phyloP scores from a whole-genome alignment of 2,329 filamentous ascomycete species.

The Huntiella decipiens region DNA sequence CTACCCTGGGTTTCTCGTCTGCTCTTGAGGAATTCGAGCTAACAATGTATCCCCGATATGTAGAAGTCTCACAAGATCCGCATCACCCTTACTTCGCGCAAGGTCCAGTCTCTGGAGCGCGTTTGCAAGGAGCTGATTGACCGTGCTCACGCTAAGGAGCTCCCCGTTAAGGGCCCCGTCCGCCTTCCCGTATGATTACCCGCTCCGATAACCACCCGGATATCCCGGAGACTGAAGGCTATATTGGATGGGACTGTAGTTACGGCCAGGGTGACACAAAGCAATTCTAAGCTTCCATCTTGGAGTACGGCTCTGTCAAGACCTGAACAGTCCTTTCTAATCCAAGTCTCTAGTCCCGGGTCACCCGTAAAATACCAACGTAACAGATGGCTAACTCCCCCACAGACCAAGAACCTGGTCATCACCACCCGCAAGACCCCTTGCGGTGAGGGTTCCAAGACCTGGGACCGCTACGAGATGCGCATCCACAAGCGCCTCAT shows the following conservation, averaged over 20 bases:
- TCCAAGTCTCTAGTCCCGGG: neutral
- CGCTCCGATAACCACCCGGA: neutral
- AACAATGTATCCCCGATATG: neutral
- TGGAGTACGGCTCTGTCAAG: too few relatives aligned
- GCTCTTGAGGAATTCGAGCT: neutral
- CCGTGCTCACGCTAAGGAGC: constrained; percentile 95
- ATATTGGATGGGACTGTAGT: too few relatives aligned
- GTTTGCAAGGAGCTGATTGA: constrained; percentile 97
- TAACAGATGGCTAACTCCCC: constrained; percentile 19
- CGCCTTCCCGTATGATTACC: constrained; percentile 35
- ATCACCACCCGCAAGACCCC: constrained; percentile 98
- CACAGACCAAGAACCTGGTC: constrained; percentile 77
- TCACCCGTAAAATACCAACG: neutral
- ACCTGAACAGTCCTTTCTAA: neutral
- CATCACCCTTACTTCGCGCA: constrained; percentile 90
- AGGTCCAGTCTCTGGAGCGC: constrained; percentile 92
- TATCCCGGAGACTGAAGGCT: too few relatives aligned
- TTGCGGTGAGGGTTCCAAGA: constrained; percentile 99
- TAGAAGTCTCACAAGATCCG: constrained; percentile 94
- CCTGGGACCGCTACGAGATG: constrained; percentile 98
- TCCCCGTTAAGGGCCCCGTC: constrained; percentile 95
- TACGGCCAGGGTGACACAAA: too few relatives aligned
- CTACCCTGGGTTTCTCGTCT: neutral
- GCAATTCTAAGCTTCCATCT: too few relatives aligned
- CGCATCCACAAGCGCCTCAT: constrained; percentile 98